phyloP scores from a whole-genome alignment of 495 filamentous ascomycete species.

The Neurospora terricola region DNA sequence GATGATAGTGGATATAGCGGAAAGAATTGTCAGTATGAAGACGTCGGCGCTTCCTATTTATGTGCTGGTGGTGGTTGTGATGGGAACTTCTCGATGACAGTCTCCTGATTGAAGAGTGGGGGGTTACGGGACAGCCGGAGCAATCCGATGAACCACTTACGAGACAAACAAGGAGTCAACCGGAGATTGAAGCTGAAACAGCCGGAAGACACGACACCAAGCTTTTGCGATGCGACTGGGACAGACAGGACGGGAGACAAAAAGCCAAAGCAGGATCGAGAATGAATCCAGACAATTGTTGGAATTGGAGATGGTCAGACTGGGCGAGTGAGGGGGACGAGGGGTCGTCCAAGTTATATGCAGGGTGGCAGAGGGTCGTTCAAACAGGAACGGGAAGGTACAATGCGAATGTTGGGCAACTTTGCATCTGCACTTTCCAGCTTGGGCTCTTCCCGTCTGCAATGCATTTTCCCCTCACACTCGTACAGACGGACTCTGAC shows the following conservation, averaged over 20 bases:
- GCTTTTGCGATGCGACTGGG: neutral
- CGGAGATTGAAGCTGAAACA: neutral
- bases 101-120: conserved; percentile 14
- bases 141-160: conserved; percentile 1
- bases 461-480: no score
- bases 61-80: neutral
- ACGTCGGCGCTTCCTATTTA: neutral
- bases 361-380: neutral
- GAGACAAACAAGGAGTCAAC: neutral
- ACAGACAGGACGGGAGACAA: neutral
- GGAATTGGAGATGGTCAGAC: neutral
- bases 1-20: neutral
- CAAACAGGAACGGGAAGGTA: neutral
- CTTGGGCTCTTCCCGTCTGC: no score
- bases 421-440: no score
- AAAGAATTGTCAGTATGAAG: neutral
- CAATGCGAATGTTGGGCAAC: neutral
- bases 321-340: neutral
- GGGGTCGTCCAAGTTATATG: neutral
- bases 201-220: neutral
- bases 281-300: neutral
- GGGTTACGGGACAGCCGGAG: no score
- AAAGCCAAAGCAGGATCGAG: neutral
- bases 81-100: conserved; percentile 3
- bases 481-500: no score